Evolutionary conservation across 176 grass and related monocot genomes (phyloP), one percentile per base, ranked within the genome.

Genomic region (Oryza nivara): DNA sequence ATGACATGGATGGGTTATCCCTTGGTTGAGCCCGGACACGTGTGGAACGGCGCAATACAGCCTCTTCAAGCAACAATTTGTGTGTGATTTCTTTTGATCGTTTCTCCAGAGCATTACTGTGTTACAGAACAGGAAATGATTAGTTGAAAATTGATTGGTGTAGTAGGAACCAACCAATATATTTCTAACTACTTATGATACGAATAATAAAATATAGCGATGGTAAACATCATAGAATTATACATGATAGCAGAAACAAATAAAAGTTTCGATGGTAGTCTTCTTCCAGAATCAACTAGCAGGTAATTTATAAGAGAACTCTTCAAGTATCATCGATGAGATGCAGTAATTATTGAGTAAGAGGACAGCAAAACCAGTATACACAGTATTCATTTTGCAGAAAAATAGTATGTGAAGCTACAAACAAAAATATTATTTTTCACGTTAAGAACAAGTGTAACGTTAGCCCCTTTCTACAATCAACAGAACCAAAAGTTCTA

Each of bases 1-100:
- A 97, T 65, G 83, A 84, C 82, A 90, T 97, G 26, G 85, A 74
- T 30, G 89, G 90, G 68, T 82, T 87, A 56, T 97, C 94, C 90
- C 70, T 92, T 12, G 91, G 94, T 52, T 97, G 88, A 28, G 94
- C 94, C 51, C 88, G 87, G n/a, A 97, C 94, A 38, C 94, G 87
- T 6, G 87, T 92, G 25, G 94, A 97, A 65, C 94, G 89, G 10
- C 94, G 79, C 23, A 94, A 68, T 22, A 97, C 89, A 72, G 86
- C 88, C 80, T 97, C 94, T 79, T 94, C 92, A 52, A 92, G 83
- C 58, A 94, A 79, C 40, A 89, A 80, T 73, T 87, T 97, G 30
- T 88, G 77, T 19, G 84, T 76, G 7, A 92, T 69, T 28, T 92
- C 94, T 69, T 94, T 94, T 19, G 88, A 84, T 77, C 92, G 91